phyloP scores from a whole-genome alignment of 2,329 filamentous ascomycete species.

The Cladophialophora chaetospira region DNA sequence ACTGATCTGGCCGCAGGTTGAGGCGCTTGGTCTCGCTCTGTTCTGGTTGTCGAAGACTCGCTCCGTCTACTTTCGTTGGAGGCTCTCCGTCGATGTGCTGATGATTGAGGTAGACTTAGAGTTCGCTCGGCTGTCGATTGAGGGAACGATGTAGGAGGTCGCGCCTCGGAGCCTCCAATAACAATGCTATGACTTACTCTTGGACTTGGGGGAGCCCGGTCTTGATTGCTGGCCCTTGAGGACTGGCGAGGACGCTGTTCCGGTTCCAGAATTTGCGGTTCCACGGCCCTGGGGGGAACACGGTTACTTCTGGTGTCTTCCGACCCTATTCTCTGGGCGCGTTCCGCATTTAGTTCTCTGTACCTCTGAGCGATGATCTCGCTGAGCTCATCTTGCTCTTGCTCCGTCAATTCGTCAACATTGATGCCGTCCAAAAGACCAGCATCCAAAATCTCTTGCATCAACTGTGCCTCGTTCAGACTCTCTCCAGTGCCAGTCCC shows the following conservation, averaged over 20 bases:
- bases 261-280: slow-evolving; percentile 48
- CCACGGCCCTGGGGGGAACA: slow-evolving; percentile 32
- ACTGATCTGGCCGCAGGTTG: slow-evolving; percentile 59
- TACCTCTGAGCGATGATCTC: slow-evolving; percentile 90
- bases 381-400: slow-evolving; percentile 85
- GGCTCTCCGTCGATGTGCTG: slow-evolving; percentile 29
- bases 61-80: slow-evolving; percentile 35
- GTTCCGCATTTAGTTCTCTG: slow-evolving; percentile 64
- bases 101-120: slow-evolving; percentile 16
- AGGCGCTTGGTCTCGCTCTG: slow-evolving; percentile 52
- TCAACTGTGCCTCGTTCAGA: slow-evolving; percentile 80
- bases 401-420: slow-evolving; percentile 79
- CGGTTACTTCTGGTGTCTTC: slow-evolving; percentile 5
- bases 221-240: slow-evolving; percentile 24
- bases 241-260: slow-evolving; percentile 38
- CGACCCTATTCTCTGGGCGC: slow-evolving; percentile 56
- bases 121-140: slow-evolving; percentile 19
- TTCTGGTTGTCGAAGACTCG: slow-evolving; percentile 34
- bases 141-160: slow-evolving; percentile 20
- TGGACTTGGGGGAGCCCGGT: slow-evolving; percentile 25
- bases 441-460: slow-evolving; percentile 84
- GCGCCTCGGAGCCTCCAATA: slow-evolving; percentile 7
- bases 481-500: slow-evolving; percentile 58
- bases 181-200: slow-evolving; percentile 21
- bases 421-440: slow-evolving; percentile 86